Base-by-base conservation (phyloP, 2,329 filamentous ascomycete genomes). In the Aspergillus sp. region DNA sequence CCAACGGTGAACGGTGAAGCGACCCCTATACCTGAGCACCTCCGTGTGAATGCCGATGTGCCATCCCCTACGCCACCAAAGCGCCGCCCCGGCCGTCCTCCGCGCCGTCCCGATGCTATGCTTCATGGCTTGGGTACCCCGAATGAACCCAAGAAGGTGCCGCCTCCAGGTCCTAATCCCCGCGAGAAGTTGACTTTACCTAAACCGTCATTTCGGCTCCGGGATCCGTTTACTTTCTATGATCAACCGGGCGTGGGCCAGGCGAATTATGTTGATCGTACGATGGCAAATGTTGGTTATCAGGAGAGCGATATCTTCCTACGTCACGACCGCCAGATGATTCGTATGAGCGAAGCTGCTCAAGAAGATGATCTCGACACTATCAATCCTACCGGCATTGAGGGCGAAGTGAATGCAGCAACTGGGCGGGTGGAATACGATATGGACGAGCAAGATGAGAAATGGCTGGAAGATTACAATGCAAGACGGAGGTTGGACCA, bases 401-500 rank as follows among this genome's bases (percentile, higher is more conserved):
- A 86, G 42, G 78, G 76, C 6, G 83, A 86, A 41, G 63, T 70
- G 4, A 73, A 77, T 45, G 66, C 71, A 29, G 69, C 72, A 4
- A 78, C 94, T 35, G 88, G 88, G 8, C 83, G 88, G 47, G 93
- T 98, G 19, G 93, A 98, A 64, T 98, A 98, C 65, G 93, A 98
- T 66, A 98, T 98, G 93, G 93, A 98, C 62, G 93, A 98, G 68
- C 93, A 98, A 62, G 93, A 98, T 65, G 89, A 95, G 56, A 88
- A 90, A 71, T 98, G 93, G 93, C 74, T 98, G 28, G 86, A 93
- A 57, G 80, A 82, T 35, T 81, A 91, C 63, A 98, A 98, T 59
- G 71, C 74, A 8, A 82, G 86, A 58, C 81, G 93, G 48, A 86
- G 83, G 62, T 77, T 79, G 27, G 80, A 85, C 55, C 82, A 84